phyloP scores from a whole-genome alignment of 768 basidiomycete genomes.

The Lactarius pseudohatsudake region DNA sequence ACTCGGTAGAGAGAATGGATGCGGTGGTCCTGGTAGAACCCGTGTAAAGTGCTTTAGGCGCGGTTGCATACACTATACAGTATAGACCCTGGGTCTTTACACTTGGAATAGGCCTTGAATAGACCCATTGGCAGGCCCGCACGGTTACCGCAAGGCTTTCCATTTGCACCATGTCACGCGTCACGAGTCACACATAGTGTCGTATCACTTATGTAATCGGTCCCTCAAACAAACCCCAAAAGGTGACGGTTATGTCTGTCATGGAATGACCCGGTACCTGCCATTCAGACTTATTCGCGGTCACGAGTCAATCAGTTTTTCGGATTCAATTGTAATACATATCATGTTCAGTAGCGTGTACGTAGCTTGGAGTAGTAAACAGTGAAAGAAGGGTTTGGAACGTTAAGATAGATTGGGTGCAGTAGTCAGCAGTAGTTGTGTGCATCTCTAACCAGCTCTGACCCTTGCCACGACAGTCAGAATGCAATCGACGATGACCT shows the following conservation, averaged over 20 bases:
- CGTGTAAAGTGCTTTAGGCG: not conserved
- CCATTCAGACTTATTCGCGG: no score
- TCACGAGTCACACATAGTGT: no score
- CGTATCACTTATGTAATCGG: no score
- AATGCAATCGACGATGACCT: slow-evolving; percentile 10
- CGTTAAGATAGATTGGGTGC: not conserved
- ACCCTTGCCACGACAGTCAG: slow-evolving; percentile 3
- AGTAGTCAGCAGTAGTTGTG: no score
- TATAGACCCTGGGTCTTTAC: not conserved
- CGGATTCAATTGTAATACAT: slow-evolving; percentile 33
- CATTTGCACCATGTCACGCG: no score
- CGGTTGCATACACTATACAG: not conserved
- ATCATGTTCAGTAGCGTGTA: not conserved
- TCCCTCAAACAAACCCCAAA: no score
- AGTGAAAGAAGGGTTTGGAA: not conserved
- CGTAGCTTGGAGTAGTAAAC: not conserved
- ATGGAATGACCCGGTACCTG: no score
- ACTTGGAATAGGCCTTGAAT: no score
- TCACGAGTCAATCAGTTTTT: not conserved
- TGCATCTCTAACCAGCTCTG: slow-evolving; percentile 1
- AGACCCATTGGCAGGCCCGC: not conserved
- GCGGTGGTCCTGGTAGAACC: no score
- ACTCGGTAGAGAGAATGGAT: not conserved
- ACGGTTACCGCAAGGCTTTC: no score
- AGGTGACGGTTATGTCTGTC: not conserved